Conservation (phyloP, 208 protist genomes). For the Phytomonas sp. region DNA sequence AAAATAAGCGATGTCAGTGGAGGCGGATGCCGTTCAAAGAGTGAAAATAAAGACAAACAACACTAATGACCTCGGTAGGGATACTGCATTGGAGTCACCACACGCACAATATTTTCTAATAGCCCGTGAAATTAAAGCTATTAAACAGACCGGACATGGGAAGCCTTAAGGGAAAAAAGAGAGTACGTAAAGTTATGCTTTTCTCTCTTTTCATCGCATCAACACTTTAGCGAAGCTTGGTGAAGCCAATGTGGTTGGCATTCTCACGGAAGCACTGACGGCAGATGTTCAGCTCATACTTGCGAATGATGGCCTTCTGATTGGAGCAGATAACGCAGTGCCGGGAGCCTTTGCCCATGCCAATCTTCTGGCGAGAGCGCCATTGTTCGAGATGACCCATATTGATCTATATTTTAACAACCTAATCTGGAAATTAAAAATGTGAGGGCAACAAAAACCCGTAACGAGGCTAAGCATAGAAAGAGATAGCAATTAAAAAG, state of each 20-base stretch:
- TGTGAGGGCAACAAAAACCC: constrained; percentile 8
- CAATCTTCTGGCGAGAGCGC: constrained; percentile 89
- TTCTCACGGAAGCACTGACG: constrained; percentile 94
- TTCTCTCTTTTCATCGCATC: neutral
- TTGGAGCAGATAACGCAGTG: constrained; percentile 89
- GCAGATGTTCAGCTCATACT: constrained; percentile 93
- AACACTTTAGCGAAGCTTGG: constrained; percentile 77
- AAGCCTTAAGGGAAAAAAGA: constrained; percentile 2
- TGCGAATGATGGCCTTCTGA: constrained; percentile 91
- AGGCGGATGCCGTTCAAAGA: neutral
- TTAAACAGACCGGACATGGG: neutral
- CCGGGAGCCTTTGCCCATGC: constrained; percentile 86
- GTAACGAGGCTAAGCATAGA: neutral
- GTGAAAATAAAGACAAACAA: neutral
- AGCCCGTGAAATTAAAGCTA: neutral
- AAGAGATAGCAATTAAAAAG: constrained; percentile 6
- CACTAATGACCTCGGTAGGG: neutral
- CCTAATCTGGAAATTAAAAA: constrained; percentile 12
- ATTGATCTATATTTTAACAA: neutral
- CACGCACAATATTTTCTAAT: neutral
- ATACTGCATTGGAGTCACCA: neutral
- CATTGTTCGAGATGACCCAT: constrained; percentile 92
- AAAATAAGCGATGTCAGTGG: neutral
- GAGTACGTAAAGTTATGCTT: neutral
- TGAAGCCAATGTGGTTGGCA: constrained; percentile 85